These are phyloP conservation scores for Yamadazyma conglobata DNA, from an alignment of 1,139 yeast species.

Conservation along the genomic window DNA sequence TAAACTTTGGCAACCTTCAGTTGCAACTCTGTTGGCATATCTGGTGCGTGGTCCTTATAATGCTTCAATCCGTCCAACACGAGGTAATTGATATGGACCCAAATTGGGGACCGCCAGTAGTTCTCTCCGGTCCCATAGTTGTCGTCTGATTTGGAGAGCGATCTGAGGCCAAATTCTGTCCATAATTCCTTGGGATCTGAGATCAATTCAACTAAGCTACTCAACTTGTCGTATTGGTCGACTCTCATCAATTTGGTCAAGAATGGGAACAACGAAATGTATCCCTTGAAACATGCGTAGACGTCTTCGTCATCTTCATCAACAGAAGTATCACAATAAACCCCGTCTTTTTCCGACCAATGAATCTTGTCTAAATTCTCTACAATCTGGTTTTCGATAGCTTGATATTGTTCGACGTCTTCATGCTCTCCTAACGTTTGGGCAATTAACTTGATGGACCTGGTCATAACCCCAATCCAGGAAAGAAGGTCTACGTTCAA, in stretches of 20 bases:
- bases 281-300: slow-evolving; percentile 84
- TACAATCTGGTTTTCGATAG: slow-evolving; percentile 54
- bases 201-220: slow-evolving; percentile 52
- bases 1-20: slow-evolving; percentile 44
- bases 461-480: slow-evolving; percentile 93
- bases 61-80: slow-evolving; percentile 64
- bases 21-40: slow-evolving; percentile 28
- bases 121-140: slow-evolving; percentile 77
- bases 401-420: slow-evolving; percentile 52
- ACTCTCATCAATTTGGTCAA: slow-evolving; percentile 62
- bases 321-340: slow-evolving; percentile 84
- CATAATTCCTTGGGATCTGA: slow-evolving; percentile 72
- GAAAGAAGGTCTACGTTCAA: slow-evolving; percentile 83
- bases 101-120: slow-evolving; percentile 94
- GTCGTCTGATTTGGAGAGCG: slow-evolving; percentile 67
- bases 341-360: slow-evolving; percentile 65
- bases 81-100: slow-evolving; percentile 90
- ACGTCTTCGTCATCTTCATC: slow-evolving; percentile 65
- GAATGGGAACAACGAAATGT: slow-evolving; percentile 83
- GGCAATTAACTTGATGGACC: slow-evolving; percentile 76
- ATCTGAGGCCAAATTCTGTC: slow-evolving; percentile 77
- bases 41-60: slow-evolving; percentile 34
- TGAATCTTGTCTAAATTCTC: slow-evolving; percentile 68
- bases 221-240: slow-evolving; percentile 47
- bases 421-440: slow-evolving; percentile 53